Percentiles rank a stretch among this genome's conserved stretches.
Conservation (phyloP, 805 yeast species). For the Lachancea thermotolerans region DNA sequence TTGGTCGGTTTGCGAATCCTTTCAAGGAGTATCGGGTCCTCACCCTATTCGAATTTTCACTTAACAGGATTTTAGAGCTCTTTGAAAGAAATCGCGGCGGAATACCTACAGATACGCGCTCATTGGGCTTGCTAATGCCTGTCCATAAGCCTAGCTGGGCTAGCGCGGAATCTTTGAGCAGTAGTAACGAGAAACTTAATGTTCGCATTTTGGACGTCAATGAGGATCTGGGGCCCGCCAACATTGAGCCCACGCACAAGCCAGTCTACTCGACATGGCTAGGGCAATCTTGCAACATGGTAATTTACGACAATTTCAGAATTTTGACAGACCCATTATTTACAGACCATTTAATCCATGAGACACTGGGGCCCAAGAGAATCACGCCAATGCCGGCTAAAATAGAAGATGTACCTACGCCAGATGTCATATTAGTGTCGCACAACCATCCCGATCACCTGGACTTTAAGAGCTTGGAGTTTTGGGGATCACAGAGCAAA, state of each 20-base stretch:
- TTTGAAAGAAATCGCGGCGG: slow-evolving; percentile 59
- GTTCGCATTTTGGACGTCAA: neutral
- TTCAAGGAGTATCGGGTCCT: slow-evolving; percentile 86
- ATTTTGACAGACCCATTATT: slow-evolving; percentile 84
- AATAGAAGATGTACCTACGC: slow-evolving; percentile 54
- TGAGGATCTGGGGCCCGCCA: neutral
- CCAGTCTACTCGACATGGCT: slow-evolving; percentile 62
- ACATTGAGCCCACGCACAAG: neutral
- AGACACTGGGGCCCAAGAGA: slow-evolving; percentile 73
- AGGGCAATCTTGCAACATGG: slow-evolving; percentile 81
- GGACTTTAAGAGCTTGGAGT: slow-evolving; percentile 52
- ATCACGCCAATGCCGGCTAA: slow-evolving; percentile 71
- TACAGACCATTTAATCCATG: slow-evolving; percentile 53
- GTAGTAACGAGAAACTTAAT: neutral
- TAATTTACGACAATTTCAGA: slow-evolving; percentile 66
- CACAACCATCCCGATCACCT: slow-evolving; percentile 96
- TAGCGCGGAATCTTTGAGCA: neutral
- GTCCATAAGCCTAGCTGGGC: slow-evolving; percentile 47
- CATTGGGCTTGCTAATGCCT: slow-evolving; percentile 54
- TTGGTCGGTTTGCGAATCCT: slow-evolving; percentile 85
- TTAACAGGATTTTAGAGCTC: slow-evolving; percentile 64
- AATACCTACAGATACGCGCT: slow-evolving; percentile 41
- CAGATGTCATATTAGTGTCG: slow-evolving; percentile 71
- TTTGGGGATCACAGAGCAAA: slow-evolving; percentile 27
- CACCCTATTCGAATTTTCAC: slow-evolving; percentile 77